Conservation (phyloP, 2,329 filamentous ascomycete genomes). For the Xylariomycetidae sp. region DNA sequence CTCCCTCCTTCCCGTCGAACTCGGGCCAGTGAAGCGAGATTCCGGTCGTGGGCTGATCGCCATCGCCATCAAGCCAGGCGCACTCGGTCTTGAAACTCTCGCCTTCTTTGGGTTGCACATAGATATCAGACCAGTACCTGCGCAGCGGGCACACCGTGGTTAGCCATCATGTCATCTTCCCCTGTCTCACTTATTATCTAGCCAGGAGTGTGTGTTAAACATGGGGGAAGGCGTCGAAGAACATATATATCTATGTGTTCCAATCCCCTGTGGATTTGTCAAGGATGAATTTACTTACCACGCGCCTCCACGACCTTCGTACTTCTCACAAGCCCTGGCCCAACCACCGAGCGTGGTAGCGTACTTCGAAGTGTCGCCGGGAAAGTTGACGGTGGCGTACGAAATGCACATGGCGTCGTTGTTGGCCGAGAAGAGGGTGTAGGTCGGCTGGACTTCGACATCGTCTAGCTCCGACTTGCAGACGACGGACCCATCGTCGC, state of each 20-base stretch:
- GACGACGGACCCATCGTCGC: conserved; percentile 1
- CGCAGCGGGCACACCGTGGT: neutral
- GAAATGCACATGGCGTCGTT: conserved; percentile 2
- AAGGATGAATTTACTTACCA: conserved; percentile 1
- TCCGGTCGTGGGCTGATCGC: conserved; percentile 1
- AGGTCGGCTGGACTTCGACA: conserved; percentile 1
- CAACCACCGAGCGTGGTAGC: conserved; percentile 2
- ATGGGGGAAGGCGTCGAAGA: too few species aligned
- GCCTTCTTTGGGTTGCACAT: conserved; percentile 1
- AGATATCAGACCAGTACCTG: conserved; percentile 3
- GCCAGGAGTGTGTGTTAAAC: too few species aligned
- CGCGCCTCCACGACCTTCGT: conserved; percentile 1
- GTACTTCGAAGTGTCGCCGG: conserved; percentile 1
- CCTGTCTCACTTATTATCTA: too few species aligned
- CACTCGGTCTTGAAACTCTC: conserved; percentile 2
- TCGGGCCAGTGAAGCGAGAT: conserved; percentile 3
- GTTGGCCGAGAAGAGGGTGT: conserved; percentile 2
- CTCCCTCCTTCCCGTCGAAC: neutral
- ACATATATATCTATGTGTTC: too few species aligned
- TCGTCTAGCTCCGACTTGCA: neutral
- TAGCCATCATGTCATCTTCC: neutral
- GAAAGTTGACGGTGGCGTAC: conserved; percentile 2
- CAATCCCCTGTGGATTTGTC: too few species aligned
- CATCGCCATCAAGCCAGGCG: conserved; percentile 1
- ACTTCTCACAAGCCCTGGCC: conserved; percentile 1